phyloP scores from a whole-genome alignment of 306 rosid genomes.

The barrel medic (Medicago truncatula) region MtrunA17r5.0-ANR NC_053048.1:56093001-56093500 shows the following conservation, averaged over 20 bases:
- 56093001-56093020: conserved; percentile 24
- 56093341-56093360: background rate
- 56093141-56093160: conserved; percentile 18
- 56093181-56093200: background rate
- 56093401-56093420: conserved; percentile 5
- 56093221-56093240: conserved; percentile 10
- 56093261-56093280: conserved; percentile 18
- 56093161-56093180: conserved; percentile 1
- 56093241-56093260: conserved; percentile 15
- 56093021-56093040: background rate
- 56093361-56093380: background rate
- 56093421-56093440: conserved; percentile 6
- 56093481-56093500: conserved; percentile 19
- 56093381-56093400: conserved; percentile 15
- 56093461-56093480: conserved; percentile 35
- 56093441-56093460: conserved; percentile 13
- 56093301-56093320: no score
- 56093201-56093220: background rate
- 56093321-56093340: no score
- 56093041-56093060: conserved; percentile 25
- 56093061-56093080: conserved; percentile 5
- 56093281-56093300: no score
- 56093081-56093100: conserved; percentile 19
- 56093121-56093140: background rate
- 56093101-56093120: conserved; percentile 30